phyloP scores from a whole-genome alignment of 78 protist species.

The Capsaspora owczarzaki region DNA sequence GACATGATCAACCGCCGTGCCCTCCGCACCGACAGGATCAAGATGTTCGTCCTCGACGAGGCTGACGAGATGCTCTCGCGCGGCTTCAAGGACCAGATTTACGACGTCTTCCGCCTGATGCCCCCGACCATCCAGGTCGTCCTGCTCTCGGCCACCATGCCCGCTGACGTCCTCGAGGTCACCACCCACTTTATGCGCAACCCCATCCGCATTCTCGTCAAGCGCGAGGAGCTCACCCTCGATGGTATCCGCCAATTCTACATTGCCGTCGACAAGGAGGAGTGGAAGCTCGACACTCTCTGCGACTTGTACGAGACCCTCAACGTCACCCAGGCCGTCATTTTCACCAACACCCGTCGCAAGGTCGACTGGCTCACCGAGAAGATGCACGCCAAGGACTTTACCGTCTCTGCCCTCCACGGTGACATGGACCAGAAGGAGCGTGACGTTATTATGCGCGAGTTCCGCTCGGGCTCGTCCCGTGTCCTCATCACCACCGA shows the following conservation, averaged over 20 bases:
- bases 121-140: constrained; percentile 89
- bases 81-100: constrained; percentile 98
- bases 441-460: constrained; percentile 91
- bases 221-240: constrained; percentile 97
- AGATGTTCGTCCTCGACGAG: constrained; percentile 94
- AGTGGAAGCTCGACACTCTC: constrained; percentile 96
- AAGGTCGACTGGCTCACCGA: constrained; percentile 92
- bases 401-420: constrained; percentile 94
- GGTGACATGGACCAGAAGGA: constrained; percentile 94
- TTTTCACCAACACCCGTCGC: constrained; percentile 69
- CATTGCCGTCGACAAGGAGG: constrained; percentile 84
- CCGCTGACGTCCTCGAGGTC: constrained; percentile 92
- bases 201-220: constrained; percentile 95
- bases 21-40: constrained; percentile 60
- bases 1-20: constrained; percentile 94
- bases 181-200: constrained; percentile 93
- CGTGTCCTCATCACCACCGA: constrained; percentile 99
- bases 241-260: constrained; percentile 98
- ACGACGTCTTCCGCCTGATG: constrained; percentile 89
- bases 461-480: constrained; percentile 90
- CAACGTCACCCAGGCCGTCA: constrained; percentile 58
- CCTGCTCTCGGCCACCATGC: constrained; percentile 98
- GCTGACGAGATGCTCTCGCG: constrained; percentile 99
- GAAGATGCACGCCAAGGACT: constrained; percentile 67
- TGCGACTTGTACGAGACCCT: constrained; percentile 95